phyloP scores from a whole-genome alignment of 176 grass and related monocot species.

The Avena atlantica region DNA sequence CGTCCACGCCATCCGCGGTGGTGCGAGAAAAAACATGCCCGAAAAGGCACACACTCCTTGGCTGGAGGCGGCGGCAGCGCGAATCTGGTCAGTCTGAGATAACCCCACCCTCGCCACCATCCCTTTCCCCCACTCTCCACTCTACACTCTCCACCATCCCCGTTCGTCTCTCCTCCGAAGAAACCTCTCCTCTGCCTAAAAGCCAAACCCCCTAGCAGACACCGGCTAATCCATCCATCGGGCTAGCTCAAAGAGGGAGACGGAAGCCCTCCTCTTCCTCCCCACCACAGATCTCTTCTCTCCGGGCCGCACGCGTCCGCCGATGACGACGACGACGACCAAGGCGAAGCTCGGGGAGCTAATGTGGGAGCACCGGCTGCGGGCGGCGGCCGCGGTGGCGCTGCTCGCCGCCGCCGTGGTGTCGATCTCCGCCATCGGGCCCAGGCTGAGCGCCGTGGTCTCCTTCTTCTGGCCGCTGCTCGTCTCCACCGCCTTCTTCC shows the following conservation, averaged over 20 bases:
- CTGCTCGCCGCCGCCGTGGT: constrained; percentile 53
- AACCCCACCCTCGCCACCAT: constrained; percentile 39
- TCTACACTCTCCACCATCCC: neutral
- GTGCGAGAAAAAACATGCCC: constrained; percentile 36
- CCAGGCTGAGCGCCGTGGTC: constrained; percentile 53
- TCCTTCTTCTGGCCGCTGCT: constrained; percentile 86
- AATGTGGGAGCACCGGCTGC: constrained; percentile 60
- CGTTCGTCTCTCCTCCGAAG: neutral
- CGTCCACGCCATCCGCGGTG: constrained; percentile 3
- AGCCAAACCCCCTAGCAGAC: constrained; percentile 17
- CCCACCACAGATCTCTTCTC: constrained; percentile 35
- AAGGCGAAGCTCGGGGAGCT: constrained; percentile 59
- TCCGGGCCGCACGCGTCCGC: neutral
- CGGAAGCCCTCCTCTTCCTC: constrained; percentile 5
- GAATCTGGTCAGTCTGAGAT: constrained; percentile 55
- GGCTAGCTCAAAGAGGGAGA: neutral
- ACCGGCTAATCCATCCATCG: neutral
- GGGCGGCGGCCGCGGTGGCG: constrained; percentile 54
- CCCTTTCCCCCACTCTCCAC: constrained; percentile 36
- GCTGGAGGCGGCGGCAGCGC: constrained; percentile 60
- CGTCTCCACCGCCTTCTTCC: constrained; percentile 70
- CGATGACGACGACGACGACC: constrained; percentile 30
- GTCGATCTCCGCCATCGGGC: constrained; percentile 56
- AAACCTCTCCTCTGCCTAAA: neutral
- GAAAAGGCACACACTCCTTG: constrained; percentile 35